Percentiles rank a stretch among this genome's conserved stretches.
phyloP scores from a whole-genome alignment of 2,329 filamentous ascomycete genomes.

The Cryphonectria carpinicola region DNA sequence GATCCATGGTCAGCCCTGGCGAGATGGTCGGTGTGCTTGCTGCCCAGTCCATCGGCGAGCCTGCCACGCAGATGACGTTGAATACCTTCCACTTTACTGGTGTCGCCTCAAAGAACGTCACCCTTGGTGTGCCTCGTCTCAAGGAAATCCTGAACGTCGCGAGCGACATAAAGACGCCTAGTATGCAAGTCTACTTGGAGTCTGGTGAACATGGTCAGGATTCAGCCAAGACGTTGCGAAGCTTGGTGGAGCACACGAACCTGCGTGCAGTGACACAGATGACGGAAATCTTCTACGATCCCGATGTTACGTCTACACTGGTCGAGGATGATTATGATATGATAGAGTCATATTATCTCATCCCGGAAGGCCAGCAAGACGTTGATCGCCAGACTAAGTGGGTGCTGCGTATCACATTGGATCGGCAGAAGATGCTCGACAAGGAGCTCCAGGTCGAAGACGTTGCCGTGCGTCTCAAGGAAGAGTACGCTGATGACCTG shows the following conservation, averaged over 20 bases:
- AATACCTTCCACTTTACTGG: slow-evolving; percentile 99
- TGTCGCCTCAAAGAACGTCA: slow-evolving; percentile 99
- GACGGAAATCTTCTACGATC: slow-evolving; percentile 97
- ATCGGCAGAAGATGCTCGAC: slow-evolving; percentile 92
- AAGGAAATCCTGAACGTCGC: slow-evolving; percentile 99
- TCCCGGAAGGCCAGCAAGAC: slow-evolving; percentile 74
- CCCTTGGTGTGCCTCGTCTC: slow-evolving; percentile 95
- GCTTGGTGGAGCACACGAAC: slow-evolving; percentile 91
- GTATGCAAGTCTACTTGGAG: slow-evolving; percentile 89
- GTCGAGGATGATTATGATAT: slow-evolving; percentile 90
- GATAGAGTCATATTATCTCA: slow-evolving; percentile 95
- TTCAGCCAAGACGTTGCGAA: slow-evolving; percentile 82
- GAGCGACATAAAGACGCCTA: slow-evolving; percentile 97
- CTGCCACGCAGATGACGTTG: slow-evolving; percentile 97
- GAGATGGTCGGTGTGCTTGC: slow-evolving; percentile 99
- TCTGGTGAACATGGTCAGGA: slow-evolving; percentile 62
- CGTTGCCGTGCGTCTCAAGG: slow-evolving; percentile 86
- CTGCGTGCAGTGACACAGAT: slow-evolving; percentile 87
- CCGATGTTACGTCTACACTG: slow-evolving; percentile 81
- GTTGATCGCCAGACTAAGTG: slow-evolving; percentile 85
- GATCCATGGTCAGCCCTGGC: slow-evolving; percentile 84
- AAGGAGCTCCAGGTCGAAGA: slow-evolving; percentile 91
- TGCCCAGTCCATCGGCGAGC: slow-evolving; percentile 97
- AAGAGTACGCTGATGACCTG: slow-evolving; percentile 81
- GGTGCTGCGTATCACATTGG: slow-evolving; percentile 90